Percentiles rank a stretch among this genome's conserved stretches.
These are phyloP conservation scores for Sclerotinia nivalis DNA, from an alignment of 2,329 filamentous ascomycete species.

Conservation along the genomic window DNA sequence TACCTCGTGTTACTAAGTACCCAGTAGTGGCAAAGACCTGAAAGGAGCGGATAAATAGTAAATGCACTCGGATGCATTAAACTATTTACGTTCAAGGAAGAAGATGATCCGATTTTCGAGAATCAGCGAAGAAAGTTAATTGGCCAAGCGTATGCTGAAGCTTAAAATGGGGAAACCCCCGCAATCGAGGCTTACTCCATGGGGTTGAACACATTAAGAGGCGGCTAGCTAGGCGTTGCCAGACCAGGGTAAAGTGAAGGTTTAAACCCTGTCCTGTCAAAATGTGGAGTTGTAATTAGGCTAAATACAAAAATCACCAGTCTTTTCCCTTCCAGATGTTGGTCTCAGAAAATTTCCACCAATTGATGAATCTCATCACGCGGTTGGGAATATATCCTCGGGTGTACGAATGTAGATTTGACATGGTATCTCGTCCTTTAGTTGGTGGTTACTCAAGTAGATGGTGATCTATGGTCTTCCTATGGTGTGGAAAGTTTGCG, in stretches of 20 bases:
- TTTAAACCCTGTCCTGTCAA: background rate
- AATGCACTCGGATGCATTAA: slow-evolving; percentile 2
- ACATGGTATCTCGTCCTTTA: background rate
- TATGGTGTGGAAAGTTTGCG: background rate
- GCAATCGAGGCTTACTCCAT: slow-evolving; percentile 16
- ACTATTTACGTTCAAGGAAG: slow-evolving; percentile 17
- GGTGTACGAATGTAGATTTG: slow-evolving; percentile 1
- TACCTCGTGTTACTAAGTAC: slow-evolving; percentile 2
- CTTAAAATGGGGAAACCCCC: background rate
- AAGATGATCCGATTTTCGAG: slow-evolving; percentile 13
- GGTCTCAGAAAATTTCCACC: slow-evolving; percentile 3
- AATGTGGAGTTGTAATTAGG: background rate
- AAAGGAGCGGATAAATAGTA: slow-evolving; percentile 3
- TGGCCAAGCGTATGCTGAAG: background rate
- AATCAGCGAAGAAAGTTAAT: background rate
- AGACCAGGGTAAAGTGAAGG: background rate
- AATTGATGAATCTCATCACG: background rate
- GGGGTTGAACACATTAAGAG: background rate
- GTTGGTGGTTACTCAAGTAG: background rate
- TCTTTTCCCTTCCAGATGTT: slow-evolving; percentile 1
- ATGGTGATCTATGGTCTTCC: background rate
- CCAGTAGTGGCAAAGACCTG: background rate
- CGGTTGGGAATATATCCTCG: background rate
- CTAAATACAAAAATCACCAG: slow-evolving; percentile 11
- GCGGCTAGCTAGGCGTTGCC: background rate